Percentiles rank a stretch among this genome's conserved stretches.
phyloP scores from a whole-genome alignment of 768 basidiomycete species.

The Serendipita vermifera region DNA sequence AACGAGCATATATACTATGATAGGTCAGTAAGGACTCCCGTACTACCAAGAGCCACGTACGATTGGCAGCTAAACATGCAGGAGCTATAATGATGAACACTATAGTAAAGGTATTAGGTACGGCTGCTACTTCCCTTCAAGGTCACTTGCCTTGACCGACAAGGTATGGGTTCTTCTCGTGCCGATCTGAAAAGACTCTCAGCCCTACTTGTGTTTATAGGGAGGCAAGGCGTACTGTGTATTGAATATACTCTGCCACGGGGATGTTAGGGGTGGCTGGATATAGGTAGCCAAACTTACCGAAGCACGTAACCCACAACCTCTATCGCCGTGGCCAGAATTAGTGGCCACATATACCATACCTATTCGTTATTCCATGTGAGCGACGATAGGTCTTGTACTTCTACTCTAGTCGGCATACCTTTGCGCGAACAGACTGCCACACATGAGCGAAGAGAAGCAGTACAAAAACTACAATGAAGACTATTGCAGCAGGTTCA shows the following conservation, averaged over 20 bases:
- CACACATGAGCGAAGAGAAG: neutral
- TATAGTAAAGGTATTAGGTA: too few relatives aligned
- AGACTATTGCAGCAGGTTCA: neutral
- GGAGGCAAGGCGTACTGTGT: neutral
- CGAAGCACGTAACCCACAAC: neutral
- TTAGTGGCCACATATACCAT: slow-evolving; percentile 2
- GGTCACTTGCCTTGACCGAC: slow-evolving; percentile 3
- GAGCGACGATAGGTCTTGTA: too few relatives aligned
- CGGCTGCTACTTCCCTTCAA: too few relatives aligned
- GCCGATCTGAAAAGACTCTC: neutral
- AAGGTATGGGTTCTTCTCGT: neutral
- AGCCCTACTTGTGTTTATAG: neutral
- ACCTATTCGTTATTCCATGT: neutral
- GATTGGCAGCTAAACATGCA: neutral
- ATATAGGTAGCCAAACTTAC: neutral
- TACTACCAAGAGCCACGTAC: too few relatives aligned
- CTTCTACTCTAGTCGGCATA: too few relatives aligned
- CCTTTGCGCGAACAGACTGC: neutral
- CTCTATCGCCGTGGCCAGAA: neutral
- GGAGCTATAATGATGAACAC: neutral
- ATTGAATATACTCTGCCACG: neutral
- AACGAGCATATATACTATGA: slow-evolving; percentile 6
- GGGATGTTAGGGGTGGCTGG: neutral
- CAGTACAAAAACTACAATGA: neutral
- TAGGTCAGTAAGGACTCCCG: neutral